Evolutionary conservation across 2,329 filamentous ascomycete genomes (phyloP).

Genomic region (Leptographium galeiforme): DNA sequence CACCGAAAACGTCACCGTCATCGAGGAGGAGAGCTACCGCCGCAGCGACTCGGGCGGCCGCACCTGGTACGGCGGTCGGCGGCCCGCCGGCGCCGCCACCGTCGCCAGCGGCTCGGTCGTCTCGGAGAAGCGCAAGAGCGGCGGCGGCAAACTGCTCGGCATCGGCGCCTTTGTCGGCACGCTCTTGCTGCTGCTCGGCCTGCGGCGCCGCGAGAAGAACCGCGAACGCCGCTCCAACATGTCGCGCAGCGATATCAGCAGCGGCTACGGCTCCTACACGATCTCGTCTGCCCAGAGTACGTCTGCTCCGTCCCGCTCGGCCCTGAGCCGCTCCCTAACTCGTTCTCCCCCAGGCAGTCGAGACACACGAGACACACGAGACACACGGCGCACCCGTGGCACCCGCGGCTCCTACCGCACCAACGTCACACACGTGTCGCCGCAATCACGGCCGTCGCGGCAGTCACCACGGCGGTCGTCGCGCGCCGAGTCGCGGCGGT

Average conservation of each 20-base stretch:
- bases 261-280: conserved; percentile 41
- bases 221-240: conserved; percentile 22
- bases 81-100: conserved; percentile 6
- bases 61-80: conserved; percentile 40
- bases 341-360: conserved; percentile 26
- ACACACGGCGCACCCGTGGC: conserved; percentile 10
- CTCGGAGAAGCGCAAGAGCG: conserved; percentile 35
- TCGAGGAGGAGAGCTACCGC: conserved; percentile 47
- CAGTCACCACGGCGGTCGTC: background rate
- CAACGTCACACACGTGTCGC: conserved; percentile 16
- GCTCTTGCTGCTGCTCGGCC: conserved; percentile 38
- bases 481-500: background rate
- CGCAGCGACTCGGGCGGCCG: conserved; percentile 37
- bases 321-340: background rate
- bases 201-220: conserved; percentile 35
- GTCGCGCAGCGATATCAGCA: conserved; percentile 30
- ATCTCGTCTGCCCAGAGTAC: conserved; percentile 40
- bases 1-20: conserved; percentile 30
- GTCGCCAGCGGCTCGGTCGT: conserved; percentile 22
- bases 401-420: conserved; percentile 14
- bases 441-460: conserved; percentile 9
- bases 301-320: conserved; percentile 9
- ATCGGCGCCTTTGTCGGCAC: conserved; percentile 37
- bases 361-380: conserved; percentile 12
- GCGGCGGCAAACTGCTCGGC: conserved; percentile 38